Evolutionary conservation across 352 stramenopile genomes (phyloP).

Genomic region (Globisporangium abappressorium): DNA sequence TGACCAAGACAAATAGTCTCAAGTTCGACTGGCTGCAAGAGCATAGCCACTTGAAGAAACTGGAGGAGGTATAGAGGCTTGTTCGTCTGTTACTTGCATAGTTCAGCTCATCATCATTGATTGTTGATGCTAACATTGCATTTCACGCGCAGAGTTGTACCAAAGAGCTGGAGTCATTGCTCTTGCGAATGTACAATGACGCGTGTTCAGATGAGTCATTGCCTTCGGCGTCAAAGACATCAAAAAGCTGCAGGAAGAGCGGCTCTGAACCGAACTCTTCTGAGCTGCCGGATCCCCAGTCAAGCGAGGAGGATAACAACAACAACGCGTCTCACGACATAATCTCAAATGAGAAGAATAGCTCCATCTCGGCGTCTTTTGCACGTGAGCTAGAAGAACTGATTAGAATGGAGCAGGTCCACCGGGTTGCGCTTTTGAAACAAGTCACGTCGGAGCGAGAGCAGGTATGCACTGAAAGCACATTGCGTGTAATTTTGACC

Average conservation of each 20-base stretch:
- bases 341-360: background rate
- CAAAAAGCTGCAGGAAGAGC: constrained; percentile 10
- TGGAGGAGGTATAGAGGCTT: constrained; percentile 48
- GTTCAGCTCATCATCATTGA: background rate
- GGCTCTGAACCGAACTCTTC: background rate
- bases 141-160: constrained; percentile 31
- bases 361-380: constrained; percentile 11
- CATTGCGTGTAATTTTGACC: background rate
- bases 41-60: constrained; percentile 50
- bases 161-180: constrained; percentile 61
- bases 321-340: constrained; percentile 8
- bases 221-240: constrained; percentile 14
- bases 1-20: constrained; percentile 50
- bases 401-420: constrained; percentile 44
- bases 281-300: background rate
- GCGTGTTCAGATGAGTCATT: constrained; percentile 27
- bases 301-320: constrained; percentile 10
- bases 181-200: constrained; percentile 70
- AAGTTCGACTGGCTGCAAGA: constrained; percentile 81
- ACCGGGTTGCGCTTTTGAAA: constrained; percentile 50
- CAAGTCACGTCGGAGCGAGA: constrained; percentile 55
- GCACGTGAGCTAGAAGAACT: constrained; percentile 48
- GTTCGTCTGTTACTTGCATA: background rate
- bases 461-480: constrained; percentile 26
- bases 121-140: background rate